Base-by-base conservation (phyloP, 1,284 basidiomycete species). In the Cerioporus squamosus region DNA sequence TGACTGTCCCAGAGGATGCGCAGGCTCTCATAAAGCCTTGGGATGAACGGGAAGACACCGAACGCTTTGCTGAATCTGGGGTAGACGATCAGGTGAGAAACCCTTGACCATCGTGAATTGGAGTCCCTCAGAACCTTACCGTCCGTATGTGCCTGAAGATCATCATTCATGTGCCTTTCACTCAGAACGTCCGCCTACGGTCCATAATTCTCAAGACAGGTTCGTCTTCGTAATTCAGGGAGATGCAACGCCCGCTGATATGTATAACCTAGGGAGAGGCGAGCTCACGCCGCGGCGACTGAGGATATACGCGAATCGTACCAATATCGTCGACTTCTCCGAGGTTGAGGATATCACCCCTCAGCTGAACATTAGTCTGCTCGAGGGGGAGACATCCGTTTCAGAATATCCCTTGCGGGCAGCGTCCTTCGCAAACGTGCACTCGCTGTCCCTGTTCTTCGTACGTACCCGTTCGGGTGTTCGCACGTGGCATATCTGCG, bases 81-180 rank as follows among this genome's bases (percentile, higher is more conserved):
- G 90, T 92, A 4, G 91, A 93, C 66, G 91, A 93, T 69, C 89
- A 93, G 81, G 88, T 90, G 59, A 51, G 79, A 55, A 46, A 46
- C 55, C 55, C 44, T 52, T 23, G 50, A 57, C 50, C 50, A 40
- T 31, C 49, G 24, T 45, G 44, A 31, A 48, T 39, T 22, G 43
- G 31, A 40, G 39, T 26, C 49, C 18, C 26, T 40, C 15, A 39
- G 18, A 6, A 23, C 40, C 36, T 24, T 36, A 42, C 40, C 39
- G 17, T 22, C 39, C 38, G 44, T n/a, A n/a, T 45, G 54, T 59
- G 54, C 39, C 60, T 60, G 48, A 68, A 93, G 89, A 76, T 93
- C 59, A 86, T 94, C 63, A 79, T 94, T 51, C 90, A 93, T 70
- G 75, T 94, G 51, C 90, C 91, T 1, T 94, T 94, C 76, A 82